These are phyloP conservation scores for Aspergillus sp. DNA, from an alignment of 2,329 filamentous ascomycete genomes.

Conservation along the genomic window DNA sequence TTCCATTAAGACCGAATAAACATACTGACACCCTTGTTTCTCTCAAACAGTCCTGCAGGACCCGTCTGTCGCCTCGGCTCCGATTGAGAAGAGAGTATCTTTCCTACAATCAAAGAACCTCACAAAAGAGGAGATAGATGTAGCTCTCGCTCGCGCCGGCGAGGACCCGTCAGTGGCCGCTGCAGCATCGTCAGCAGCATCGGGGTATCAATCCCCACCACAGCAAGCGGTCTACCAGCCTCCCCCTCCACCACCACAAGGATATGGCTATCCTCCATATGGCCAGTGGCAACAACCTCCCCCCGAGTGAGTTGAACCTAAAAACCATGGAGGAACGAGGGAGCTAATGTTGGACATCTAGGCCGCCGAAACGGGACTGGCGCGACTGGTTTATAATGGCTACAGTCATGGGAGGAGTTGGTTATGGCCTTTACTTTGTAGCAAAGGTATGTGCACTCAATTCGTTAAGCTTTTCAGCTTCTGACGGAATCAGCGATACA, in stretches of 20 bases:
- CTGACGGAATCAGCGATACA: slow-evolving; percentile 66
- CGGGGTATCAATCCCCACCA: slow-evolving; percentile 47
- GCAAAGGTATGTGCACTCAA: slow-evolving; percentile 65
- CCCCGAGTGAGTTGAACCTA: slow-evolving; percentile 48
- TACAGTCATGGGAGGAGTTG: slow-evolving; percentile 84
- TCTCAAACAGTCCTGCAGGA: slow-evolving; percentile 76
- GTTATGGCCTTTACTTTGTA: slow-evolving; percentile 84
- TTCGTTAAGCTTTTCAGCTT: not conserved
- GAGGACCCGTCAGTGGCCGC: slow-evolving; percentile 53
- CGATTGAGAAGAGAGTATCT: slow-evolving; percentile 87
- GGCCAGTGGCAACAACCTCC: slow-evolving; percentile 55
- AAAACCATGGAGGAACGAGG: not conserved
- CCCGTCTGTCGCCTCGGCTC: slow-evolving; percentile 82
- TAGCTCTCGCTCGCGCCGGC: slow-evolving; percentile 73
- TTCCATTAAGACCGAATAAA: not conserved
- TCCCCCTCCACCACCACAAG: slow-evolving; percentile 41
- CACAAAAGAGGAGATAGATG: slow-evolving; percentile 90
- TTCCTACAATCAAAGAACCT: slow-evolving; percentile 97
- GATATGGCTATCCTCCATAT: slow-evolving; percentile 53
- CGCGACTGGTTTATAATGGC: slow-evolving; percentile 99
- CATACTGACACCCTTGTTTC: slow-evolving; percentile 16
- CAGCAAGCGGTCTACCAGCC: slow-evolving; percentile 40
- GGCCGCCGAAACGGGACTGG: slow-evolving; percentile 82
- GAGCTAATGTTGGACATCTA: slow-evolving; percentile 18
- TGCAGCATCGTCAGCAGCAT: slow-evolving; percentile 47